Base-by-base conservation (phyloP, 2,329 filamentous ascomycete genomes). In the Colletotrichum plurivorum region DNA sequence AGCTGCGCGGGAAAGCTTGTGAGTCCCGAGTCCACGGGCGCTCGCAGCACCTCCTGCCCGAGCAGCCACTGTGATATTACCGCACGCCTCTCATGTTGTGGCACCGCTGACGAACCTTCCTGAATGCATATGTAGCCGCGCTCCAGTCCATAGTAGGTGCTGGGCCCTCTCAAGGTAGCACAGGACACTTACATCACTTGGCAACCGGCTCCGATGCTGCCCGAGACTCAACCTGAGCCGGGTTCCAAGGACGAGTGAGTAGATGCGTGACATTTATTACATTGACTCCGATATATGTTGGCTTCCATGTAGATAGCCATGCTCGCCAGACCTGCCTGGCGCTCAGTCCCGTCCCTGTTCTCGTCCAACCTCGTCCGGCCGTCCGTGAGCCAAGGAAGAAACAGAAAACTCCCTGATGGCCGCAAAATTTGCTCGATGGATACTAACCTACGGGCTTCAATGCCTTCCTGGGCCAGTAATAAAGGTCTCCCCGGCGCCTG, bases 21-120 rank as follows among this genome's bases (percentile, higher is more conserved):
- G 10, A 67, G 36, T 51, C 53, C 64, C 59, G 59, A 63, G 46
- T 45, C 53, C 39, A 18, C 64, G 64, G 64, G 20, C 53, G 39
- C 27, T 55, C 55, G 64, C 64, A 63, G 59, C 46, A 52, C 39
- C n/a, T n/a, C 64, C 64, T 67, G 59, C 52, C 59, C 45, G 46
- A 57, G 59, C 5, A 43, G 41, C 41, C 13, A n/a, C 41, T 15
- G 16, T 43, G 16, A 43, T 43, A 43, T 43, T 43, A 13, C 41
- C 41, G 41, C 45, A 16, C 16, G 31, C 10, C 31, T 36, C 31
- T 36, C 31, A 36, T 36, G 31, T 36, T 18, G 45, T 48, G 18
- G n/a, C 45, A 48, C 45, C 41, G 41, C 31, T 36, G 31, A 36
- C 31, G 31, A 36, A 36, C 8, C 31, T 36, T 10, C 31, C 31